phyloP scores from a whole-genome alignment of 345 rosid genomes.

The Populus nigra region DNA sequence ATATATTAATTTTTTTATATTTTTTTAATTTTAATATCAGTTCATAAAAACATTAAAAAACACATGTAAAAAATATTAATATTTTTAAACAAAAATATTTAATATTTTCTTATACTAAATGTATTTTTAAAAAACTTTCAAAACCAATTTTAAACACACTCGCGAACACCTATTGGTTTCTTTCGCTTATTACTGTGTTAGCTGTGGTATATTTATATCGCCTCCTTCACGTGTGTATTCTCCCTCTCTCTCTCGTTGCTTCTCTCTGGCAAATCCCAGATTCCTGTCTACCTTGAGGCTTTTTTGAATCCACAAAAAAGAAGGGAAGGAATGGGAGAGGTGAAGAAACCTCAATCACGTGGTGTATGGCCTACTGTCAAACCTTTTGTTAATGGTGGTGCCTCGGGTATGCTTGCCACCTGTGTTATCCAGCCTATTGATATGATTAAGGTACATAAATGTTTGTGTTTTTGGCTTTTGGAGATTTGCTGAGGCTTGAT shows the following conservation, averaged over 20 bases:
- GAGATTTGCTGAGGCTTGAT: not conserved
- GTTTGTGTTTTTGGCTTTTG: not conserved
- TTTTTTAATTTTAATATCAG: too few species aligned
- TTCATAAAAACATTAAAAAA: too few species aligned
- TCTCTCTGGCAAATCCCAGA: not conserved
- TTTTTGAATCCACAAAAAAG: not conserved
- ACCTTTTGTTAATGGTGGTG: slow-evolving; percentile 95
- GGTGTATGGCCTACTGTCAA: slow-evolving; percentile 82
- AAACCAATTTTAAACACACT: too few species aligned
- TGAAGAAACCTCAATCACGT: slow-evolving; percentile 54
- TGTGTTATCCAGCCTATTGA: slow-evolving; percentile 97
- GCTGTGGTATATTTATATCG: not conserved
- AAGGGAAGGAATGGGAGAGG: slow-evolving; percentile 38
- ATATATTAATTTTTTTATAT: too few species aligned
- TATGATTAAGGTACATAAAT: slow-evolving; percentile 73
- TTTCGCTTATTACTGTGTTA: not conserved
- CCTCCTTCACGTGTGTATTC: not conserved
- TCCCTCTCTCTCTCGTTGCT: not conserved
- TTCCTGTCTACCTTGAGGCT: not conserved
- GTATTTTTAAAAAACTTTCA: too few species aligned
- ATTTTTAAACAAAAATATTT: too few species aligned
- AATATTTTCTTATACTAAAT: too few species aligned
- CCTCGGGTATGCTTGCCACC: slow-evolving; percentile 98
- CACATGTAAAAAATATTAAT: too few species aligned
- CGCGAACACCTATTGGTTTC: not conserved